phyloP scores from a whole-genome alignment of 2,329 filamentous ascomycete genomes.

The Nectriaceae sp. region DNA sequence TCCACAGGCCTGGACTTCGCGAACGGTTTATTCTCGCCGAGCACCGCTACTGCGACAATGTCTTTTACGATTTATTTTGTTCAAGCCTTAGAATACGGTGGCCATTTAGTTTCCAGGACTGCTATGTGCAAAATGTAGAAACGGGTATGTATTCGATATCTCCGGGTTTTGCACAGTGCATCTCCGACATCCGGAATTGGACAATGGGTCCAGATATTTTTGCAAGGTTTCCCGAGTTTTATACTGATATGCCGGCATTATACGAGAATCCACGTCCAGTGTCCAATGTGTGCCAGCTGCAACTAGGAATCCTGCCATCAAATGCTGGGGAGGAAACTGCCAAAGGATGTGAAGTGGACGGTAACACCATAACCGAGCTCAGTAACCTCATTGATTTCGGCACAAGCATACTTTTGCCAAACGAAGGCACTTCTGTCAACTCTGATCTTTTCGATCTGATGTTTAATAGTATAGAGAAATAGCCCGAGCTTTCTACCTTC shows the following conservation, averaged over 20 bases:
- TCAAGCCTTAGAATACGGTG: constrained; percentile 25
- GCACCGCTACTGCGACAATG: constrained; percentile 32
- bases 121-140: constrained; percentile 24
- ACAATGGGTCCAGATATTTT: constrained; percentile 32
- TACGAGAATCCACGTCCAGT: too few relatives aligned
- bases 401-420: too few relatives aligned
- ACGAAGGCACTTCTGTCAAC: too few relatives aligned
- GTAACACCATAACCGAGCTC: too few relatives aligned
- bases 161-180: constrained; percentile 24
- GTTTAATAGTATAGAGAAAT: too few relatives aligned
- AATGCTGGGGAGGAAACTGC: too few relatives aligned
- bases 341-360: too few relatives aligned
- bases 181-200: constrained; percentile 31
- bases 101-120: constrained; percentile 27
- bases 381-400: too few relatives aligned
- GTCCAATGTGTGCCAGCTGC: too few relatives aligned
- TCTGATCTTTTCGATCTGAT: too few relatives aligned
- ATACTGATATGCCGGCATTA: constrained; percentile 37
- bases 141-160: constrained; percentile 28
- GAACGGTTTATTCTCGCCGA: constrained; percentile 33
- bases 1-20: constrained; percentile 28
- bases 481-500: too few relatives aligned
- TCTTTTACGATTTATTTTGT: constrained; percentile 30
- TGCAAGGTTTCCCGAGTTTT: constrained; percentile 27
- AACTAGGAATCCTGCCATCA: too few relatives aligned